A percentile compares a stretch with the other conserved stretches of the same genome.
phyloP scores from a whole-genome alignment of 768 basidiomycete species.

The Lepiota brunneoincarnata region DNA sequence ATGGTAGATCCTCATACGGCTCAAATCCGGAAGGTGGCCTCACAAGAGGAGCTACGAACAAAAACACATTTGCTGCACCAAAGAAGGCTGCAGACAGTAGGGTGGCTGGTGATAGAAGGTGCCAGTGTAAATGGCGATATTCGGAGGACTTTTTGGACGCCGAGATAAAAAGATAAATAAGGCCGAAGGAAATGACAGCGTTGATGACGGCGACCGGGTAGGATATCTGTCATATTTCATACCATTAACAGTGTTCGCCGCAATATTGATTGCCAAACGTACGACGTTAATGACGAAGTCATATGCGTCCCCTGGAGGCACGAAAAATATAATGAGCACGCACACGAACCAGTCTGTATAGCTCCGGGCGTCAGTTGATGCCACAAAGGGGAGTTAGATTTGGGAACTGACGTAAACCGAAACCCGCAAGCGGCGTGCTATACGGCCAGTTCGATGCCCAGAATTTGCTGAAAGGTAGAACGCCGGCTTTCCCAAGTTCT shows the following conservation, averaged over 20 bases:
- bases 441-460: constrained; percentile 59
- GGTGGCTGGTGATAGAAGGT: background rate
- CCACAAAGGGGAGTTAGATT: constrained; percentile 31
- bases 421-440: constrained; percentile 49
- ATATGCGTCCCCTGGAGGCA: constrained; percentile 61
- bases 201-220: constrained; percentile 47
- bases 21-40: constrained; percentile 44
- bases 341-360: constrained; percentile 28
- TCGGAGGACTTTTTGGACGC: background rate
- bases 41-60: constrained; percentile 51
- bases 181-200: constrained; percentile 42
- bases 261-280: constrained; percentile 16
- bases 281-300: constrained; percentile 52
- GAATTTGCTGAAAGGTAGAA: constrained; percentile 51
- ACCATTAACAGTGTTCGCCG: background rate
- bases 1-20: constrained; percentile 52
- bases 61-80: constrained; percentile 56
- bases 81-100: constrained; percentile 31
- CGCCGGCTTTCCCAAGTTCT: constrained; percentile 54
- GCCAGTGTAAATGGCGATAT: background rate
- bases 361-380: constrained; percentile 23
- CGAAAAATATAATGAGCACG: constrained; percentile 25
- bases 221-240: constrained; percentile 19
- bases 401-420: constrained; percentile 43
- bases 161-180: constrained; percentile 29